These are phyloP conservation scores for Discostella stelligeroides DNA, from an alignment of 108 stramenopile genomes.

Conservation along the genomic window DNA sequence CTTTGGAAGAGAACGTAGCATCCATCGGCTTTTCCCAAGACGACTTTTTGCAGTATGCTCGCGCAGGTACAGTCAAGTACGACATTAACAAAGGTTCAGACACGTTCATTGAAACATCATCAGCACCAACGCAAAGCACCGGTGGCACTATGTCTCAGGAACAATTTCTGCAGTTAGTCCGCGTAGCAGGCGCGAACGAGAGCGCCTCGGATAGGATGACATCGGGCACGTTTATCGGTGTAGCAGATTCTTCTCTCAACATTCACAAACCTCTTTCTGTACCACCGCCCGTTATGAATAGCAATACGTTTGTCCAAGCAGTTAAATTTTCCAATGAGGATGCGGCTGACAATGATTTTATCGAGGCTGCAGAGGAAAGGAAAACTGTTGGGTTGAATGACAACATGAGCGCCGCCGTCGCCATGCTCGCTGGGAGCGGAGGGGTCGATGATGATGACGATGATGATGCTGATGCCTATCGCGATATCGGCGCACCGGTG, in stretches of 20 bases:
- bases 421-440: slow-evolving; percentile 65
- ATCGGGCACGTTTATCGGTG: slow-evolving; percentile 20
- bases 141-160: neutral
- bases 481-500: slow-evolving; percentile 35
- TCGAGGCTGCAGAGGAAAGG: slow-evolving; percentile 80
- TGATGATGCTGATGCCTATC: slow-evolving; percentile 30
- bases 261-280: neutral
- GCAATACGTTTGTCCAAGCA: slow-evolving; percentile 43
- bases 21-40: slow-evolving; percentile 44
- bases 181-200: slow-evolving; percentile 9
- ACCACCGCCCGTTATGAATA: slow-evolving; percentile 17
- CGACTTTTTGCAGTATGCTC: slow-evolving; percentile 64
- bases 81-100: neutral
- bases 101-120: neutral
- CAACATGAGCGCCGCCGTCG: slow-evolving; percentile 77
- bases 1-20: neutral
- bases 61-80: slow-evolving; percentile 36
- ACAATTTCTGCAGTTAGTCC: slow-evolving; percentile 23
- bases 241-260: slow-evolving; percentile 9
- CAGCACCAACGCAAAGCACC: neutral
- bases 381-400: slow-evolving; percentile 86
- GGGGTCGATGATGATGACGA: slow-evolving; percentile 38
- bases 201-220: neutral
- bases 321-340: slow-evolving; percentile 59
- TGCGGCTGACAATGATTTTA: slow-evolving; percentile 50